phyloP scores from a whole-genome alignment of 2,329 filamentous ascomycete species.

The Pseudogymnoascus sp. region DNA sequence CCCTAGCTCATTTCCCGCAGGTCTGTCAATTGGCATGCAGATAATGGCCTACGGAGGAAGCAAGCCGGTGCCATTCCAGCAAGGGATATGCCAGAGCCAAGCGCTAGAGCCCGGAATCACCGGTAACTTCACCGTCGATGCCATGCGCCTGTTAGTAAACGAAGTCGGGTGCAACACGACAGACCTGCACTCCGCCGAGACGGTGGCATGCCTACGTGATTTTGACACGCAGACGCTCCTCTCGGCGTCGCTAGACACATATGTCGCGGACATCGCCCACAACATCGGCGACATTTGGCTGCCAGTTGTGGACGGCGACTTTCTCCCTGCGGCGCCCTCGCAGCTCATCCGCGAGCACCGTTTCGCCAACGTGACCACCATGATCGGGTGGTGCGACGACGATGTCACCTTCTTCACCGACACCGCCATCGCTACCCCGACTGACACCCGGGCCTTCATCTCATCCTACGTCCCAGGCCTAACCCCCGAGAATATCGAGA shows the following conservation, averaged over 20 bases:
- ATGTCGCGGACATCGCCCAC: conserved; percentile 31
- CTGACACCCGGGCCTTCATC: conserved; percentile 30
- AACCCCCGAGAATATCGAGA: conserved; percentile 34
- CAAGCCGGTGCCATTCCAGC: conserved; percentile 37
- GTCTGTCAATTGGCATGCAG: conserved; percentile 37
- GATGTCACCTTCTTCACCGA: conserved; percentile 9
- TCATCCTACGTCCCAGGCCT: background rate
- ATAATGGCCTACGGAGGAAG: conserved; percentile 40
- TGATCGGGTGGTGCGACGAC: conserved; percentile 13
- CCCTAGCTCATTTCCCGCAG: conserved; percentile 37
- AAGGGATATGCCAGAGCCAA: conserved; percentile 39
- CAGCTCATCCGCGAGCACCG: conserved; percentile 9
- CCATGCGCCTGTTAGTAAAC: conserved; percentile 36
- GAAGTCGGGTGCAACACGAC: conserved; percentile 36
- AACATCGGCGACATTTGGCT: conserved; percentile 47
- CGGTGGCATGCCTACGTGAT: conserved; percentile 39
- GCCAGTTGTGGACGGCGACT: conserved; percentile 13
- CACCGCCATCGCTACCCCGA: background rate
- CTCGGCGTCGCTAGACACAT: conserved; percentile 36
- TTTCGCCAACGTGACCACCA: conserved; percentile 13
- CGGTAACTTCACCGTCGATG: conserved; percentile 39
- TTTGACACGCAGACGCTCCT: conserved; percentile 37
- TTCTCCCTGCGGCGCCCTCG: conserved; percentile 10
- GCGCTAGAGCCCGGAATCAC: conserved; percentile 44
- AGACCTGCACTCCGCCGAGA: conserved; percentile 34